These are phyloP conservation scores for Musa itinerans DNA, from an alignment of 176 grass and related monocot species.

Conservation along the genomic window DNA sequence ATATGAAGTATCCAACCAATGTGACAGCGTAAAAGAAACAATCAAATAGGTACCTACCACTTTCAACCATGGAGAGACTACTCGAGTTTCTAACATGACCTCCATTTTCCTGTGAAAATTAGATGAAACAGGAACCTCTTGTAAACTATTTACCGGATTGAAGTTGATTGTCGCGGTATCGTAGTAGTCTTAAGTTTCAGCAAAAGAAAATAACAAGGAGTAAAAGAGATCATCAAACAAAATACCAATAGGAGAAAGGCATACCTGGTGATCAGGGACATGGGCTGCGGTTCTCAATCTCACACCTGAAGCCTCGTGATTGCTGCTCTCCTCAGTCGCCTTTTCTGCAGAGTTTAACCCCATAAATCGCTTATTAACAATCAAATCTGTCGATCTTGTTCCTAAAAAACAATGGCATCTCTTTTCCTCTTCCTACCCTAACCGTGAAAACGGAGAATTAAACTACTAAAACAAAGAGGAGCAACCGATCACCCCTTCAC, in stretches of 20 bases:
- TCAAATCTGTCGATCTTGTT: no score
- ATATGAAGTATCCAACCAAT: not conserved
- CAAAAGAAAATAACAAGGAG: not conserved
- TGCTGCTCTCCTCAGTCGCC: slow-evolving; percentile 17
- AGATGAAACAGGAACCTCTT: not conserved
- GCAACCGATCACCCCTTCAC: no score
- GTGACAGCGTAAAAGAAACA: not conserved
- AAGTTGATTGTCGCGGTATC: not conserved
- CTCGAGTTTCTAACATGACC: slow-evolving; percentile 70
- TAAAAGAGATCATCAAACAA: not conserved
- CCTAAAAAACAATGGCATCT: not conserved
- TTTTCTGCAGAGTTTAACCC: slow-evolving; percentile 27
- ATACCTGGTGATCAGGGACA: slow-evolving; percentile 52
- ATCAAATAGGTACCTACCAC: slow-evolving; percentile 32
- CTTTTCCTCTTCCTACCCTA: no score
- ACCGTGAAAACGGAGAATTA: not conserved
- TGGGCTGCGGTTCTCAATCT: slow-evolving; percentile 40
- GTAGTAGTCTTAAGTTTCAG: not conserved
- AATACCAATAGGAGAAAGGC: not conserved
- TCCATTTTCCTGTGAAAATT: slow-evolving; percentile 46
- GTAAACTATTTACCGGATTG: not conserved
- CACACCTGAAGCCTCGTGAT: slow-evolving; percentile 33
- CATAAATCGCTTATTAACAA: not conserved
- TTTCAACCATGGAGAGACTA: slow-evolving; percentile 65
- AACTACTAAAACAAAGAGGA: not conserved